Conservation (phyloP, 2,329 filamentous ascomycete genomes). For the Podosphaera xanthii region DNA sequence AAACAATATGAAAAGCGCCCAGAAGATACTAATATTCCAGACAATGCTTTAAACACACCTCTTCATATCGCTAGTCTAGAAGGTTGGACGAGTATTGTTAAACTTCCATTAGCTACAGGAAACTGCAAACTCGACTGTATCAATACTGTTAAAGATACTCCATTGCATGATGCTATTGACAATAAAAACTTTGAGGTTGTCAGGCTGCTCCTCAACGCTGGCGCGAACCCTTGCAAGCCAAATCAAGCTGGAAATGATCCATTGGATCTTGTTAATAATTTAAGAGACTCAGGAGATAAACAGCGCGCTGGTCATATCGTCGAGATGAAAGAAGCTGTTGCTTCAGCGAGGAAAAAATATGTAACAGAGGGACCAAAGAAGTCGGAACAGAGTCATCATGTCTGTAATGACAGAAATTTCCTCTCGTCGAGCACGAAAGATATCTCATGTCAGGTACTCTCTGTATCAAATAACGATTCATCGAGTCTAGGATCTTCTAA, state of each 20-base stretch:
- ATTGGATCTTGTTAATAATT: slow-evolving; percentile 55
- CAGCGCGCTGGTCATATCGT: slow-evolving; percentile 39
- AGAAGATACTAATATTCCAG: slow-evolving; percentile 69
- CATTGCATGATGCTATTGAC: slow-evolving; percentile 85
- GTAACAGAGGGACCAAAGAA: slow-evolving; percentile 26
- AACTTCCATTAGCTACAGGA: slow-evolving; percentile 62
- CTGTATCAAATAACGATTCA: slow-evolving; percentile 17
- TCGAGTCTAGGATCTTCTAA: slow-evolving; percentile 17
- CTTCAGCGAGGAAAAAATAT: slow-evolving; percentile 32
- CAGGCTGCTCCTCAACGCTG: slow-evolving; percentile 58
- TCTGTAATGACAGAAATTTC: slow-evolving; percentile 17
- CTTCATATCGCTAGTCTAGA: slow-evolving; percentile 81
- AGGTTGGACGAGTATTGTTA: slow-evolving; percentile 68
- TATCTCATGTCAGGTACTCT: slow-evolving; percentile 34
- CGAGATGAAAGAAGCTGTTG: slow-evolving; percentile 49
- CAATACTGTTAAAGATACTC: slow-evolving; percentile 71
- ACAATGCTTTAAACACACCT: slow-evolving; percentile 91
- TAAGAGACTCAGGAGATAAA: slow-evolving; percentile 20
- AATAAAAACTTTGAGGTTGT: slow-evolving; percentile 85
- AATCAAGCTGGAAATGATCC: slow-evolving; percentile 89
- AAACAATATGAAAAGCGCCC: slow-evolving; percentile 48
- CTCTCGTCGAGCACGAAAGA: slow-evolving; percentile 29
- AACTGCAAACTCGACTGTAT: slow-evolving; percentile 45
- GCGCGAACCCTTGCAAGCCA: slow-evolving; percentile 74
- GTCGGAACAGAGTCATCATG: slow-evolving; percentile 30